These are phyloP conservation scores for Colletotrichum sp. DNA, from an alignment of 2,329 filamentous ascomycete genomes.

Conservation along the genomic window DNA sequence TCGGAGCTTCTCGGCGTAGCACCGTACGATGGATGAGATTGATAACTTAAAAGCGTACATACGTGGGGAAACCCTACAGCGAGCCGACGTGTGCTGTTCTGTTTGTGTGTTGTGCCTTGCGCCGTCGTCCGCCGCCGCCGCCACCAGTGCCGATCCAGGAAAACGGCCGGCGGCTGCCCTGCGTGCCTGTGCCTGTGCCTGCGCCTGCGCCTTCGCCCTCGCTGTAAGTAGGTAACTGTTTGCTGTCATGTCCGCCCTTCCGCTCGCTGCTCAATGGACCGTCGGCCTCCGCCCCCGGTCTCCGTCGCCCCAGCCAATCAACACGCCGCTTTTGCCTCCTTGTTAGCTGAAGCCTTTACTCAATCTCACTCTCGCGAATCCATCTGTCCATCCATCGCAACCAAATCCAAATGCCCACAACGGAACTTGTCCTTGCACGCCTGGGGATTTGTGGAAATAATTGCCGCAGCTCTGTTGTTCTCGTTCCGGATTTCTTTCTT, in stretches of 20 bases:
- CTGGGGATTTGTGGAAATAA: neutral
- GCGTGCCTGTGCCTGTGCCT: neutral
- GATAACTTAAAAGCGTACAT: neutral
- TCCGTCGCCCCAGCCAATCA: neutral
- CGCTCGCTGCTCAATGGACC: neutral
- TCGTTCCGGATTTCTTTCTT: neutral
- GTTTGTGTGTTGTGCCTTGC: neutral
- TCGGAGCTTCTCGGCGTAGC: neutral
- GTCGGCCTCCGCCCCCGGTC: neutral
- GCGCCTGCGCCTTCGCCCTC: neutral
- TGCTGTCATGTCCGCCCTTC: neutral
- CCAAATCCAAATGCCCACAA: neutral
- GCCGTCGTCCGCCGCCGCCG: neutral
- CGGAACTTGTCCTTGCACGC: constrained; percentile 13
- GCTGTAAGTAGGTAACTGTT: neutral
- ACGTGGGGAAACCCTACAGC: neutral
- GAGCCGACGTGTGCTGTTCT: neutral
- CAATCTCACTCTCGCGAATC: neutral
- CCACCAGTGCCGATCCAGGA: constrained; percentile 5
- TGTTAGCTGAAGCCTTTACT: constrained; percentile 12
- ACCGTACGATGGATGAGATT: neutral
- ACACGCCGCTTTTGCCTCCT: neutral
- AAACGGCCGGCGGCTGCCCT: neutral
- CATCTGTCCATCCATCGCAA: neutral
- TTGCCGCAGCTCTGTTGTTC: constrained; percentile 3